Evolutionary conservation across 2,329 filamentous ascomycete species (phyloP).

Genomic region (Hortaea werneckii): DNA sequence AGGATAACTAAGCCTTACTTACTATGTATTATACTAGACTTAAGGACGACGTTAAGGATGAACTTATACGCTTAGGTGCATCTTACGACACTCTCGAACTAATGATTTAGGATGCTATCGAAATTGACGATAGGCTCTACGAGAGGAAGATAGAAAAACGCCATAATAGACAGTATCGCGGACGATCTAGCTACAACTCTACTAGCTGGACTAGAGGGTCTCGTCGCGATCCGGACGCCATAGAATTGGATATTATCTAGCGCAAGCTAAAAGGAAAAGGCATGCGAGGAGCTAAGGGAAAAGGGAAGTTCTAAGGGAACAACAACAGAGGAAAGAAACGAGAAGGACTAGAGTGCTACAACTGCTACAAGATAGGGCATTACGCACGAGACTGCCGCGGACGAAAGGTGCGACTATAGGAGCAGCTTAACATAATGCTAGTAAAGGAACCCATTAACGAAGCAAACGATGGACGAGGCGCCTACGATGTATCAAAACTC

Average conservation of each 20-base stretch:
- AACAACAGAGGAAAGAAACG: conserved; percentile 1
- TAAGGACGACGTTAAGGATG: conserved; percentile 6
- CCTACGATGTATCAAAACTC: too few relatives aligned
- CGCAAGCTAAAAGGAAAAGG: conserved; percentile 5
- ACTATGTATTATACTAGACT: too few relatives aligned
- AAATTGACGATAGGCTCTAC: background rate
- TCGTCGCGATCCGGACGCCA: background rate
- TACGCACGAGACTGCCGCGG: too few relatives aligned
- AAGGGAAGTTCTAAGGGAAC: too few relatives aligned
- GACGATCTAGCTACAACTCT: background rate
- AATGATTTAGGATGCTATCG: background rate
- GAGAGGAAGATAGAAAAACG: conserved; percentile 1
- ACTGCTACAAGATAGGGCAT: background rate
- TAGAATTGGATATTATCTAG: background rate
- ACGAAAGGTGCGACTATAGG: too few relatives aligned
- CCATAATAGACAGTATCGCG: background rate
- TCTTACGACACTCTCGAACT: background rate
- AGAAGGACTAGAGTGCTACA: background rate
- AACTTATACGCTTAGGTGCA: background rate
- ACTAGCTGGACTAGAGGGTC: background rate
- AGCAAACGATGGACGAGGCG: too few relatives aligned
- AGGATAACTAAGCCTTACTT: too few relatives aligned
- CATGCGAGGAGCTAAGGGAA: conserved; percentile 9
- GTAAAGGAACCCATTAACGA: too few relatives aligned
- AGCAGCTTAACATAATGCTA: too few relatives aligned